Conservation (phyloP, 805 yeast genomes). For the Saccharomycopsis sp. region DNA sequence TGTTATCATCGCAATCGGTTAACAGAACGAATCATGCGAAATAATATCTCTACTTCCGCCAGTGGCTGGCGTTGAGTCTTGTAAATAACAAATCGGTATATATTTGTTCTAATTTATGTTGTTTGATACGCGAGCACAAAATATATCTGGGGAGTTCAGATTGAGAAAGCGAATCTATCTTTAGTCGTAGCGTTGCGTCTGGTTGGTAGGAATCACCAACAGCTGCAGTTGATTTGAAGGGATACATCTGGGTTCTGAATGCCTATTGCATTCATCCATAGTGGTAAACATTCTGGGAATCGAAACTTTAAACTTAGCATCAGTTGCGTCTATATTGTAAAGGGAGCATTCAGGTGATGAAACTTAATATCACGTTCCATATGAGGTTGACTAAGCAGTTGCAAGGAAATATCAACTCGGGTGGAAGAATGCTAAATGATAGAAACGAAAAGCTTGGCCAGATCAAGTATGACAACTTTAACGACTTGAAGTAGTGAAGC, state of each 20-base stretch:
- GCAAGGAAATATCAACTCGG: conserved; percentile 47
- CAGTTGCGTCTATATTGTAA: no score
- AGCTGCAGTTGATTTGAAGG: no score
- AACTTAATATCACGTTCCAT: conserved; percentile 48
- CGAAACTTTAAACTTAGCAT: no score
- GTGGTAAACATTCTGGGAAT: no score
- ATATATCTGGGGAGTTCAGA: not conserved
- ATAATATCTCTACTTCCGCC: no score
- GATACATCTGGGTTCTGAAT: no score
- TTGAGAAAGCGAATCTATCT: not conserved
- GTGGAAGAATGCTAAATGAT: conserved; percentile 43
- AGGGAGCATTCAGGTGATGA: conserved; percentile 27
- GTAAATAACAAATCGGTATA: not conserved
- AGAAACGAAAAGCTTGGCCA: conserved; percentile 55
- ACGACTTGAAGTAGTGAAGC: conserved; percentile 38
- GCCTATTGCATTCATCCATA: no score
- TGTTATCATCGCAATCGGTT: no score
- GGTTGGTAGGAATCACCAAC: no score
- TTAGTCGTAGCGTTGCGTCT: no score
- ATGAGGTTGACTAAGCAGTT: conserved; percentile 50
- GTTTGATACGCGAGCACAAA: not conserved
- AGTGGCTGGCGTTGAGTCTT: no score
- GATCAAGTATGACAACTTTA: conserved; percentile 46
- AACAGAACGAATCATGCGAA: no score
- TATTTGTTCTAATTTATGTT: not conserved